Evolutionary conservation across 2,329 filamentous ascomycete species (phyloP).

Genomic region (Diaporthe citrichinensis): DNA sequence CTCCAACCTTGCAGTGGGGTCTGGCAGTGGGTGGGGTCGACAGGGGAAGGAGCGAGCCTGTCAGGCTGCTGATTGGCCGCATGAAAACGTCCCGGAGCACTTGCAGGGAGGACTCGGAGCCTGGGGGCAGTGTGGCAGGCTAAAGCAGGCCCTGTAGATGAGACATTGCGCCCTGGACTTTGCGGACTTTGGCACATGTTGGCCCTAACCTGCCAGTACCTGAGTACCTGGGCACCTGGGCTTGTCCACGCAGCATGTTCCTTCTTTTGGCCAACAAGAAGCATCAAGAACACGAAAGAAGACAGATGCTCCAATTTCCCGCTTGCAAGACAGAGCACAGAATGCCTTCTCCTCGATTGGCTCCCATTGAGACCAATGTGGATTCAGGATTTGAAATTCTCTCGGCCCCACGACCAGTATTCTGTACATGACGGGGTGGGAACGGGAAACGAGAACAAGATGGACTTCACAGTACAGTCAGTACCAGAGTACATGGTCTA

Average conservation of each 20-base stretch:
- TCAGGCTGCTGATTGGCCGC: not conserved
- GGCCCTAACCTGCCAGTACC: not conserved
- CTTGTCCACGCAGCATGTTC: not conserved
- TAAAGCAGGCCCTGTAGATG: not conserved
- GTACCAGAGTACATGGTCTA: not conserved
- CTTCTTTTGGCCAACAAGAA: not conserved
- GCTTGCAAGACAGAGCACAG: not conserved
- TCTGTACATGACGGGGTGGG: not conserved
- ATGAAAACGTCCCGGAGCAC: slow-evolving; percentile 24
- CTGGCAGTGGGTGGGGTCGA: not conserved
- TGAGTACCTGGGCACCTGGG: not conserved
- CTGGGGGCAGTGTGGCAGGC: not conserved
- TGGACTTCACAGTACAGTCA: not conserved
- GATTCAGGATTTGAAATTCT: slow-evolving; percentile 29
- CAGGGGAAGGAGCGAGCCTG: not conserved
- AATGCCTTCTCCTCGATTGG: not conserved
- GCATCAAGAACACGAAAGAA: slow-evolving; percentile 6
- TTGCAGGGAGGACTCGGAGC: slow-evolving; percentile 29
- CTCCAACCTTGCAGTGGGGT: slow-evolving; percentile 22
- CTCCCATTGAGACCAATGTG: slow-evolving; percentile 9
- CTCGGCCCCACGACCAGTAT: slow-evolving; percentile 21
- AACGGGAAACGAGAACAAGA: not conserved
- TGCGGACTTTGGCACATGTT: slow-evolving; percentile 12
- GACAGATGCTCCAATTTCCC: slow-evolving; percentile 4
- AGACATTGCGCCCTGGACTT: slow-evolving; percentile 16